Evolutionary conservation across 2,329 filamentous ascomycete species (phyloP), one percentile per base, ranked within the genome.

Genomic region (Ophiocordyceps camponoti-rufipedis): DNA sequence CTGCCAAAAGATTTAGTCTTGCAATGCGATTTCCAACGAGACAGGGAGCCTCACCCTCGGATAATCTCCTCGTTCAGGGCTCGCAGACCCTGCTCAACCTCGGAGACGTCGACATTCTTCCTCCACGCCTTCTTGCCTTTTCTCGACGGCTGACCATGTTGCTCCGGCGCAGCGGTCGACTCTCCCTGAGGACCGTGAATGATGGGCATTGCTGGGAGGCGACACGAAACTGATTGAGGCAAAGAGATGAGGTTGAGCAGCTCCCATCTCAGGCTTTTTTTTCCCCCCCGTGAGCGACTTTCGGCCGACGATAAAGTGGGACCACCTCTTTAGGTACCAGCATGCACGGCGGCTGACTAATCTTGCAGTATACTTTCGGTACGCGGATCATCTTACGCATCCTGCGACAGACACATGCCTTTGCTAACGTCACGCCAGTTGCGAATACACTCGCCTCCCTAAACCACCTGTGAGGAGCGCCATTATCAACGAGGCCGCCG

Each of bases 61-160:
- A 94, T 91, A 49, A 95, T 82, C 67, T 96, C 84, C 48, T 93
- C 82, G 56, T 91, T 86, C 52, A 93, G 69, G 56, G 83, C 74
- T 50, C 87, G 81, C 32, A 98, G 75, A 49, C 91, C 91, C 45
- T 82, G 68, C 55, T 89, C 75, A 28, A 98, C 76, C 50, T 94
- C 81, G 28, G 85, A 82, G 50, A 96, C 76, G 64, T 98, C 86
- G 62, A 98, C 86, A 66, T 98, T 94, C 64, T 96, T 98, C 58
- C 91, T 77, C 91, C 91, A 98, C 31, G 91, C 89, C 68, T 94
- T 96, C 67, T 96, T 96, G 55, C 93, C 91, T 62, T 98, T 98
- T 59, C 91, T 75, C 5, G 89, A 96, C 28, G 87, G 78, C 63
- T 98, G 91, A 51, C 77, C 87, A 65, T 82, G 79, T 53, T 93